Base-by-base conservation (phyloP, 805 yeast genomes). In the Cyberlindnera saturnus region DNA sequence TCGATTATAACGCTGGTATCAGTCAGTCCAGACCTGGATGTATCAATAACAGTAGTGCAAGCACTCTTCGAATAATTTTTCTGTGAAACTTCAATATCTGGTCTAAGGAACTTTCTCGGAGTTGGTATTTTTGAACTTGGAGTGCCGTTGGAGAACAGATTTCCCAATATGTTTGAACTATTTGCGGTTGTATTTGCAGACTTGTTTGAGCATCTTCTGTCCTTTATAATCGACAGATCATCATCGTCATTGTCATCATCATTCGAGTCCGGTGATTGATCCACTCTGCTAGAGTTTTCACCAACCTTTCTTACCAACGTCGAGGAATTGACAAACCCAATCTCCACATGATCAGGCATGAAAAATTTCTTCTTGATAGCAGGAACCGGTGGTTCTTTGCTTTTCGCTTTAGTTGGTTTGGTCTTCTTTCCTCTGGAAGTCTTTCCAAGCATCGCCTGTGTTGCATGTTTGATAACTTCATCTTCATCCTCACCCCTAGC, bases 301-400 rank as follows among this genome's bases (percentile, higher is more conserved):
- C 44, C 51, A 17, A 51, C 33, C 43, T 65, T 66, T 29, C 61
- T 60, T 0, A 81, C 72, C 55, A 82, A 51, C 5, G 60, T 59
- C 3, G 76, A 69, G 1, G 79, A 87, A 18, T 65, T 63, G 32
- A 67, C 66, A 50, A 85, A 83, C 0, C 88, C 90, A 0, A 81
- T 74, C 34, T 71, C 75, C 5, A 78, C 90, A 53, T 78, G 70
- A 49, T 81, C 85, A 0, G 93, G 93, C 86, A 84, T 79, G 59
- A 79, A 80, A 49, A 84, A 84, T 36, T 62, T 65, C 57, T 82
- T 76, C 48, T 65, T 60, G 15, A 43, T 15, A 16, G 40, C 30
- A 10, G 38, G 41, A 9, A 38, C 39, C 28, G 53, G 62, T 35
- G 51, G 54, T 4, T 18, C 14, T 17, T 35, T 33, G 7, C 13